Percentiles rank a stretch among this genome's conserved stretches.
Evolutionary conservation across 2,329 filamentous ascomycete genomes (phyloP).

Genomic region (Emergomyces orientalis): DNA sequence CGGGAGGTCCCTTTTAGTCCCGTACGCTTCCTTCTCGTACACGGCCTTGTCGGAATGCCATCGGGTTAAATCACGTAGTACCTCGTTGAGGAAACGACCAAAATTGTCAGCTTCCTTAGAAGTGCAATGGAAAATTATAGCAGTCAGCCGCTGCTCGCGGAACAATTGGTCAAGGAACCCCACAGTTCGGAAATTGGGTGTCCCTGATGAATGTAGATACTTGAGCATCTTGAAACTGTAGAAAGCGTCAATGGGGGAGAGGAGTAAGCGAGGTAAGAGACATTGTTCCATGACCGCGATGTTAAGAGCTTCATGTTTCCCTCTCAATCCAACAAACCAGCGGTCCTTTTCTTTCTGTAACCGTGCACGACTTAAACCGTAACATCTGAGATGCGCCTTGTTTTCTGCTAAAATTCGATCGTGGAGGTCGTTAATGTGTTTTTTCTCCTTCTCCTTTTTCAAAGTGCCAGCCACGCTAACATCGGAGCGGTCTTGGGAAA

Average conservation of each 20-base stretch:
- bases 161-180: constrained; percentile 78
- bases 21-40: constrained; percentile 77
- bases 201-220: constrained; percentile 73
- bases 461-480: constrained; percentile 56
- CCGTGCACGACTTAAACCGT: constrained; percentile 57
- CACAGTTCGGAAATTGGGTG: constrained; percentile 78
- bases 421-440: constrained; percentile 58
- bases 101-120: constrained; percentile 85
- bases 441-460: constrained; percentile 61
- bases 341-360: constrained; percentile 64
- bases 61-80: constrained; percentile 65
- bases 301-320: constrained; percentile 58
- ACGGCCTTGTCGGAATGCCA: constrained; percentile 73
- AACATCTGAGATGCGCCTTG: constrained; percentile 57
- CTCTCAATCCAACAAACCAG: constrained; percentile 64
- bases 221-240: constrained; percentile 81
- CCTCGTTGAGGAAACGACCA: constrained; percentile 78
- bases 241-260: constrained; percentile 80
- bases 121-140: constrained; percentile 80
- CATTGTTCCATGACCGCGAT: constrained; percentile 79
- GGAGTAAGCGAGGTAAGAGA: constrained; percentile 73
- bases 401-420: constrained; percentile 65
- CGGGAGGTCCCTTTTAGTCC: constrained; percentile 53
- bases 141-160: constrained; percentile 66
- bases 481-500: constrained; percentile 64